Evolutionary conservation across 257 asterid species (phyloP).

Genomic region (Handroanthus guayacan): DNA sequence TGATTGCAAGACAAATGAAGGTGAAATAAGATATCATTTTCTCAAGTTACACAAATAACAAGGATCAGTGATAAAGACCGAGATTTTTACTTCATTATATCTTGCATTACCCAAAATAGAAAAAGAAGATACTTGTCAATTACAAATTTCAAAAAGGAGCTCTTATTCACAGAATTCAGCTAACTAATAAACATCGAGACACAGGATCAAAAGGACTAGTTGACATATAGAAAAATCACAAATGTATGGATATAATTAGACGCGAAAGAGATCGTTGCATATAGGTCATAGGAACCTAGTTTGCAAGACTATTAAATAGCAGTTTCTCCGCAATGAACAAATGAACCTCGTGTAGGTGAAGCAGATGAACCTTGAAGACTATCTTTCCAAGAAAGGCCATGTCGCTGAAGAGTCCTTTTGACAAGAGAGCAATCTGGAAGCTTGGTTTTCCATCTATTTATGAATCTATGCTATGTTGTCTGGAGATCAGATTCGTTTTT

Average conservation of each 20-base stretch:
- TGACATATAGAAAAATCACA: slow-evolving; percentile 14
- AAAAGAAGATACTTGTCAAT: background rate
- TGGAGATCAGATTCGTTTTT: too few relatives aligned
- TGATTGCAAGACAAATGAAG: slow-evolving; percentile 40
- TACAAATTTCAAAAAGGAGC: slow-evolving; percentile 6
- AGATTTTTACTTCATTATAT: slow-evolving; percentile 1
- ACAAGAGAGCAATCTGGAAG: too few relatives aligned
- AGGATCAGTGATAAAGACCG: slow-evolving; percentile 29
- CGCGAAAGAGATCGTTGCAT: slow-evolving; percentile 4
- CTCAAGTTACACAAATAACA: slow-evolving; percentile 21
- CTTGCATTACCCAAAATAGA: background rate
- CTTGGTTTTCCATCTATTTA: too few relatives aligned
- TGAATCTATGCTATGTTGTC: too few relatives aligned
- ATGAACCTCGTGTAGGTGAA: too few relatives aligned
- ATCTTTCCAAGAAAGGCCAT: too few relatives aligned
- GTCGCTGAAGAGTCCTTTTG: too few relatives aligned
- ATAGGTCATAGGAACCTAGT: background rate
- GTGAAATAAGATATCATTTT: slow-evolving; percentile 25
- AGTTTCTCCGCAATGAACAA: slow-evolving; percentile 27
- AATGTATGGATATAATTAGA: background rate
- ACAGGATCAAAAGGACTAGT: background rate
- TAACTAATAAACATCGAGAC: background rate
- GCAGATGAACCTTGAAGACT: too few relatives aligned
- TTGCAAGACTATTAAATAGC: background rate
- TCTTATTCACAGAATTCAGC: background rate